phyloP scores from a whole-genome alignment of 805 yeast species.

The Vanderwaltozyma yarrowii region DNA sequence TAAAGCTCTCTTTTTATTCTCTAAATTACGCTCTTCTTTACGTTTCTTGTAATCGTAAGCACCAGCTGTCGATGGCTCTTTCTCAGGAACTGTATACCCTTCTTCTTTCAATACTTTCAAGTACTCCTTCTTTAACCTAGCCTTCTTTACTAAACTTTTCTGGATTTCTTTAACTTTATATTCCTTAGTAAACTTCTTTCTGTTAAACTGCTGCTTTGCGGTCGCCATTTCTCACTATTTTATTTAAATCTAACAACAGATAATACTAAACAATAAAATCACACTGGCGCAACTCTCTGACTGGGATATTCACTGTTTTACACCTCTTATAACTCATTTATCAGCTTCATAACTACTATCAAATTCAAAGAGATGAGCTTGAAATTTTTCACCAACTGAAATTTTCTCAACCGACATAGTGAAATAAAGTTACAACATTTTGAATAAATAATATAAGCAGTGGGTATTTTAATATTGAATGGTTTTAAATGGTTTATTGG shows the following conservation, averaged over 20 bases:
- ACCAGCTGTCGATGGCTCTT: conserved; percentile 6
- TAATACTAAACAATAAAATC: neutral
- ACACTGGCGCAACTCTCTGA: too few relatives aligned
- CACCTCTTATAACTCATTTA: neutral
- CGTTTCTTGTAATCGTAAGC: conserved; percentile 10
- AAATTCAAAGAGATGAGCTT: neutral
- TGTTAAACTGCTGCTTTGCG: conserved; percentile 16
- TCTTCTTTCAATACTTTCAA: conserved; percentile 69
- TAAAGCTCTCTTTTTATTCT: conserved; percentile 23
- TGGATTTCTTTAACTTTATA: conserved; percentile 54
- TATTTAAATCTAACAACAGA: neutral
- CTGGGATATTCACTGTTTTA: too few relatives aligned
- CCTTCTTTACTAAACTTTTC: conserved; percentile 64
- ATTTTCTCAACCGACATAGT: neutral
- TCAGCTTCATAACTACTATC: neutral
- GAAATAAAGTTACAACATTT: too few relatives aligned
- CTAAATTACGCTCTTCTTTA: conserved; percentile 14
- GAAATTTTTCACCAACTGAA: neutral
- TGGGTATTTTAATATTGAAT: too few relatives aligned
- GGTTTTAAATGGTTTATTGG: too few relatives aligned
- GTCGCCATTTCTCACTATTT: conserved; percentile 12
- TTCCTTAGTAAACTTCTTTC: conserved; percentile 32
- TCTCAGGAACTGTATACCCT: conserved; percentile 47
- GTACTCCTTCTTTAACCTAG: conserved; percentile 71
- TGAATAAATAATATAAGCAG: too few relatives aligned